Evolutionary conservation across 2,329 filamentous ascomycete genomes (phyloP).

Genomic region (Dactylellina drechsleri): DNA sequence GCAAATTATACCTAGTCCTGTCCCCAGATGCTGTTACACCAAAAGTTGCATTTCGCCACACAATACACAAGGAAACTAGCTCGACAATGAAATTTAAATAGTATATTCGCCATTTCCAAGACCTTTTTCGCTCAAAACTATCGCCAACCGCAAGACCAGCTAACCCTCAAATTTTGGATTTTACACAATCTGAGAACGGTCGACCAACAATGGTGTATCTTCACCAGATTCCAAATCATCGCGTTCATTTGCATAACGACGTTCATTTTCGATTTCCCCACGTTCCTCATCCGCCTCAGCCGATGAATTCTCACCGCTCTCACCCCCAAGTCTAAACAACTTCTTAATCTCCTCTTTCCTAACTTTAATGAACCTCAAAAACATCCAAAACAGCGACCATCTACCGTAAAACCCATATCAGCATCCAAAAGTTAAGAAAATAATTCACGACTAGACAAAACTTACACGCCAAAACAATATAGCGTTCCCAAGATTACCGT

Average conservation of each 20-base stretch:
- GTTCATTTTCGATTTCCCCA: no score
- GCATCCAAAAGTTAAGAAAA: not conserved
- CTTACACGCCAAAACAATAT: slow-evolving; percentile 21
- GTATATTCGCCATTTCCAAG: no score
- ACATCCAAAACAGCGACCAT: slow-evolving; percentile 34
- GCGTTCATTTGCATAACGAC: not conserved
- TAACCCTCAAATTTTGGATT: no score
- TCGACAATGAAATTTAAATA: no score
- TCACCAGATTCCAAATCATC: slow-evolving; percentile 9
- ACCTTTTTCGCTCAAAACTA: no score
- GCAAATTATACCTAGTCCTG: no score
- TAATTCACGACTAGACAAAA: not conserved
- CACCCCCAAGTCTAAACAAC: slow-evolving; percentile 14
- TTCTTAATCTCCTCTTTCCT: slow-evolving; percentile 27
- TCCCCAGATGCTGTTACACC: no score
- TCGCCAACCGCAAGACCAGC: no score
- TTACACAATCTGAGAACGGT: slow-evolving; percentile 34
- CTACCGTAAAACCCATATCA: slow-evolving; percentile 14
- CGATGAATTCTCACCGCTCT: slow-evolving; percentile 1
- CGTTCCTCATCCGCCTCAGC: not conserved
- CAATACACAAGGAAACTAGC: no score
- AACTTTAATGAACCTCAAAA: slow-evolving; percentile 25
- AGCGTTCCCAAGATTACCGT: not conserved
- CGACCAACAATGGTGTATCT: slow-evolving; percentile 42
- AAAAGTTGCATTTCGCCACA: no score